Percentiles rank a stretch among this genome's conserved stretches.
phyloP scores from a whole-genome alignment of 2,329 filamentous ascomycete species.

The Ophiostoma ips region DNA sequence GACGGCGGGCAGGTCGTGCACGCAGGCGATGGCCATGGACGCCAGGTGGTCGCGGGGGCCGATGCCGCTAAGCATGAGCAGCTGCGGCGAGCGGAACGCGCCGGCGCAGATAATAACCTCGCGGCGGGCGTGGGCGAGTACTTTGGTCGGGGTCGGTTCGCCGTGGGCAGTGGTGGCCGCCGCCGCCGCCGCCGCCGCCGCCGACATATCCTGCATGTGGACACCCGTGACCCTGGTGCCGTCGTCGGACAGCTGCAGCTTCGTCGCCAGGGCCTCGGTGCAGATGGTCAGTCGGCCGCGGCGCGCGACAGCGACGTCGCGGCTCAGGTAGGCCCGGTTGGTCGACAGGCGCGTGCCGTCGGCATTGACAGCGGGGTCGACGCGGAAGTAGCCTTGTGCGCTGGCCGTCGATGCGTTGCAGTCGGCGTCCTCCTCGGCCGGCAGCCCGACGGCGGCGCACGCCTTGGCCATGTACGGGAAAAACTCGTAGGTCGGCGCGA shows the following conservation, averaged over 20 bases:
- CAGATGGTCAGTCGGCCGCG: conserved; percentile 18
- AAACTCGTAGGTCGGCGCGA: conserved; percentile 4
- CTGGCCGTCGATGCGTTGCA: conserved; percentile 18
- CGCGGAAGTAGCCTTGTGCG: conserved; percentile 18
- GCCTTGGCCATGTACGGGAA: conserved; percentile 16
- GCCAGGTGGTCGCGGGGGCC: conserved; percentile 16
- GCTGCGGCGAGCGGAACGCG: conserved; percentile 19
- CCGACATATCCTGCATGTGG: conserved; percentile 8
- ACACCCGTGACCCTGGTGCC: conserved; percentile 16
- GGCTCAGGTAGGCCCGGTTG: conserved; percentile 18
- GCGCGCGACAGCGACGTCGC: conserved; percentile 13
- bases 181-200: no score
- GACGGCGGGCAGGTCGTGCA: conserved; percentile 17
- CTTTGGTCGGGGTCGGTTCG: conserved; percentile 4
- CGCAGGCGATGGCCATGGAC: conserved; percentile 13
- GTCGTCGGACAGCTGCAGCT: conserved; percentile 15
- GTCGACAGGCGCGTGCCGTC: conserved; percentile 17
- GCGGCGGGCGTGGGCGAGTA: conserved; percentile 16
- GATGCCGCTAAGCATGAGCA: conserved; percentile 22
- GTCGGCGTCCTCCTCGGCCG: conserved; percentile 15
- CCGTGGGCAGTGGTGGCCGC: no score
- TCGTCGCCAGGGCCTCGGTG: conserved; percentile 18
- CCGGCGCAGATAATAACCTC: conserved; percentile 22
- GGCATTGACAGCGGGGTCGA: conserved; percentile 19
- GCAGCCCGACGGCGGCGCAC: conserved; percentile 17